Base-by-base conservation (phyloP, 2,329 filamentous ascomycete genomes). In the Dothideomycetidae sp. region DNA sequence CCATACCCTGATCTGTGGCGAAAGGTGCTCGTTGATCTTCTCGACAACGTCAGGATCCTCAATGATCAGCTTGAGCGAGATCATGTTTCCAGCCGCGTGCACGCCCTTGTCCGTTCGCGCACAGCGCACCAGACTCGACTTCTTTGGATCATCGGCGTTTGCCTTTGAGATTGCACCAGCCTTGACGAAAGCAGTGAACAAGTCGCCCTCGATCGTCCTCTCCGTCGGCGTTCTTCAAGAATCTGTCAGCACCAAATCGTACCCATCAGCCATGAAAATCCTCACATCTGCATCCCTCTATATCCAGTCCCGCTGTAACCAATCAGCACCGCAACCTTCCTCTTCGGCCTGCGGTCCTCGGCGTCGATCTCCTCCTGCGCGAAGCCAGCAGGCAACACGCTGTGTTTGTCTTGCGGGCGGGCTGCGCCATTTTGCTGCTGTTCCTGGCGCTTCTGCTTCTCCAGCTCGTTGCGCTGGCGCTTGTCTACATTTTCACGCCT, bases 71-170 rank as follows among this genome's bases (percentile, higher is more conserved):
- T 98, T 98, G 51, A 96, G 59, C 19, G 84, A 93, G 44, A 96
- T 83, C 52, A 96, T 78, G 53, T 96, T 96, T 36, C 88, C 90
- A 1, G 88, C 88, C 1, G 88, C 88, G 57, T 96, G 88, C 2
- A 96, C 88, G 38, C 90, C 90, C 66, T 96, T 98, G 63, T 98
- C 90, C 0, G 90, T 98, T 45, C 90, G 73, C 3, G 90, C 90
- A 58, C 90, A 98, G 46, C 90, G 79, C 37, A 93, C 82, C 32
- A 98, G 72, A 36, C 84, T 86, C 2, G 85, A 93, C 61, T 98
- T 98, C 59, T 92, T 93, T 3, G 88, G 90, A 54, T 98, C 90
- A 50, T 93, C 78, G 14, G 90, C 90, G 54, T 98, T 98, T 44
- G 84, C 84, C 59, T 96, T 96, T 33, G 86, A 92, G 44, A 98